Evolutionary conservation across 1,284 basidiomycete genomes (phyloP).

Genomic region (Boletus calvinii): DNA sequence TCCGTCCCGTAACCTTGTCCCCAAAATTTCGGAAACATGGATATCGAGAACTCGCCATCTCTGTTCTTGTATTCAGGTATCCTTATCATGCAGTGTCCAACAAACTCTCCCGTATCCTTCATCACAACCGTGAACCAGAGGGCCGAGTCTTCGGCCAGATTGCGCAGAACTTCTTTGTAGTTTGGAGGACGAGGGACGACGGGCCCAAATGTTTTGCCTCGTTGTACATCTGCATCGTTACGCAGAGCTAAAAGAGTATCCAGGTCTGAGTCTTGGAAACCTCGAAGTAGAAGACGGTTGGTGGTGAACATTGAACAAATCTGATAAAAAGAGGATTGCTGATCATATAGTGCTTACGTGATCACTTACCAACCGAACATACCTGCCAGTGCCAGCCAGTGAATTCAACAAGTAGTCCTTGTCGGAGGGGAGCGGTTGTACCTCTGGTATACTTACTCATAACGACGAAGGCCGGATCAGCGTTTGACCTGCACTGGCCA

Average conservation of each 20-base stretch:
- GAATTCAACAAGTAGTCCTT: no score
- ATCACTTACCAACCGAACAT: background rate
- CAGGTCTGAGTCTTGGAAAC: conserved; percentile 9
- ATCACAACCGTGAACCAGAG: conserved; percentile 12
- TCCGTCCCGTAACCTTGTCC: conserved; percentile 14
- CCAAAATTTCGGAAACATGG: conserved; percentile 8
- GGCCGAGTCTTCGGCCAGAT: conserved; percentile 9
- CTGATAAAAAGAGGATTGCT: no score
- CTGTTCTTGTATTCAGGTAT: conserved; percentile 16
- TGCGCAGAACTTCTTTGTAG: conserved; percentile 9
- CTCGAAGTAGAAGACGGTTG: conserved; percentile 8
- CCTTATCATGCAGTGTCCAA: conserved; percentile 13
- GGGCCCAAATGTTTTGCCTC: conserved; percentile 10
- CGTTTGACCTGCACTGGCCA: background rate
- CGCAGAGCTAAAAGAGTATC: conserved; percentile 6
- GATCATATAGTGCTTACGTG: background rate
- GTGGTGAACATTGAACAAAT: conserved; percentile 14
- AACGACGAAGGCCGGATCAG: background rate
- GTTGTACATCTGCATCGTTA: conserved; percentile 9
- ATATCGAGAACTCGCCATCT: conserved; percentile 18
- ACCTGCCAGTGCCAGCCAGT: no score
- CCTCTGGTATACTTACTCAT: background rate
- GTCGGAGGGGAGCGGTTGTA: background rate
- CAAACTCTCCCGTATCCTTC: background rate
- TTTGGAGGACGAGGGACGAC: conserved; percentile 11